Evolutionary conservation across 2,329 filamentous ascomycete species (phyloP), one percentile per base, ranked within the genome.

Genomic region (Lasiodiplodia hormozganensis): DNA sequence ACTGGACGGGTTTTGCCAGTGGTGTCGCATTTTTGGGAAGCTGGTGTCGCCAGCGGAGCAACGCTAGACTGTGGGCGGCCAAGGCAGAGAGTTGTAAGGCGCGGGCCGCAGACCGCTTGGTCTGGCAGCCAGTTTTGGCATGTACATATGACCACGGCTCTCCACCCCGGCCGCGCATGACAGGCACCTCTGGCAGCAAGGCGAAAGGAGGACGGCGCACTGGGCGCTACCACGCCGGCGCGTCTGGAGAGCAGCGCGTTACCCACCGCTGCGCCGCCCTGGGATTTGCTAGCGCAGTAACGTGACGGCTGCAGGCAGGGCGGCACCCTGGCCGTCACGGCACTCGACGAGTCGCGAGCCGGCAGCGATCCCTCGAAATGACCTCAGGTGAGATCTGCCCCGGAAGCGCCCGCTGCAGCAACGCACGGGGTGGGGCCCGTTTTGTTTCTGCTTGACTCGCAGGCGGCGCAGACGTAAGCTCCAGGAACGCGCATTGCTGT

Each of bases 301-400:
- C 47, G 60, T 49, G 60, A 64, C 54, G 25, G 53, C 25, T n/a
- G 28, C 21, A 47, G 43, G 51, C 57, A 62, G 58, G 58, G 58
- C 58, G 21, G 58, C 28, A 18, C 58, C 40, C 40, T 43, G 40
- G 40, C 58, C 43, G 60, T 64, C 60, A 64, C n/a, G 60, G 51
- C 43, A 49, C 60, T 31, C 28, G 12, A 38, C 28, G 60, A 64
- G 21, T 51, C 58, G 58, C 40, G 7, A 25, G 60, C 28, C 43
- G 60, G 47, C 60, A 52, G 58, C 58, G 58, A 62, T 62, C 58
- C 31, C n/a, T 36, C 58, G 47, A 31, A 40, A 64, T 64, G 60
- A 64, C 43, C 60, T 64, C 60, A 64, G 60, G 60, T 64, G 60
- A 64, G 60, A 64, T 64, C 60, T 64, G n/a, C 60, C 60, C 21